Base-by-base conservation (phyloP, 2,329 filamentous ascomycete genomes). In the Penicillium sp. region DNA sequence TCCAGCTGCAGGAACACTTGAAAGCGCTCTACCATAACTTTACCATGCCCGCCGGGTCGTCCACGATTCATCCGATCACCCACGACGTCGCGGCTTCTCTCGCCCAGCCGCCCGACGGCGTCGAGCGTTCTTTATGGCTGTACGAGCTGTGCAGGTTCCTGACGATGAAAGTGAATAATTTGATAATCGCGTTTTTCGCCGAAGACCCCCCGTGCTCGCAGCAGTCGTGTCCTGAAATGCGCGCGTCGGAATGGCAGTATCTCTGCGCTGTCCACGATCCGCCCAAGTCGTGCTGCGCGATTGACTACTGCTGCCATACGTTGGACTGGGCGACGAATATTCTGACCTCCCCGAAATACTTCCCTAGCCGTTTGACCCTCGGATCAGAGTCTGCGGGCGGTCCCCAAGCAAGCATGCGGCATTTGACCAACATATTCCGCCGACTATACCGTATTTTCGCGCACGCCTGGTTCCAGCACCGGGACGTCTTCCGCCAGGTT, bases 221-320 rank as follows among this genome's bases (percentile, higher is more conserved):
- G 14, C 81, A 82, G 61, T 97, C 94, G 1, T 99, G 94, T 68
- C 91, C 92, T 30, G 94, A 99, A 76, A 99, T 99, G 94, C 91
- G 94, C 68, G 94, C 94, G 2, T 94, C 90, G 28, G 93, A 99
- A 78, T 99, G 94, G 94, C 94, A 99, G 76, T 99, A 97, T 68
- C 84, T 99, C 48, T 99, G 94, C 77, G 94, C 94, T 51, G 94
- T 97, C 3, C 94, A 99, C 71, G 93, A 97, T 69, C 89, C 91
- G 50, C 94, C 94, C 49, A 97, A 97, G 77, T 90, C 88, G 66
- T 99, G 94, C 78, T 97, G 93, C 74, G 94, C 94, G 52, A 97
- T 99, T 68, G 94, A 99, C 76, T 99, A 99, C 77, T 97, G 92
- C 81, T 97, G 93, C 72, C 94, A 99, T 71, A 99, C 94, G 0